Evolutionary conservation across 1,284 basidiomycete species (phyloP).

Genomic region (Cystobasidium slooffiae): DNA sequence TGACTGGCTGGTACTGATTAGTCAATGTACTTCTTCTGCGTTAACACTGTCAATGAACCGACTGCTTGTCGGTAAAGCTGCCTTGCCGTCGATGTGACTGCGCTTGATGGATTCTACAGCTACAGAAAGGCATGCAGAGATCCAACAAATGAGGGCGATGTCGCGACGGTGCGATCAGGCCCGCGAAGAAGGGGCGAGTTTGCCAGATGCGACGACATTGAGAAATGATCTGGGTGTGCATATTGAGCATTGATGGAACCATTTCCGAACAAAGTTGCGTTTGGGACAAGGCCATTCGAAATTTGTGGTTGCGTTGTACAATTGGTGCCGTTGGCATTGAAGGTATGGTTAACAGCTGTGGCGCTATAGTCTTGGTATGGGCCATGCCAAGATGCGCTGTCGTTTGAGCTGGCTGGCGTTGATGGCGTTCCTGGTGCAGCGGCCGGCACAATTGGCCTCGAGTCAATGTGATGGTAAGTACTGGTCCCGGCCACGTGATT

Average conservation of each 20-base stretch:
- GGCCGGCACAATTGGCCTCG: background rate
- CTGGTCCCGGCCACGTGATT: background rate
- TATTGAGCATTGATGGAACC: background rate
- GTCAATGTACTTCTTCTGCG: no score
- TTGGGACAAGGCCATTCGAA: background rate
- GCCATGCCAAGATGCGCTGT: background rate
- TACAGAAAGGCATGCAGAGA: conserved; percentile 8
- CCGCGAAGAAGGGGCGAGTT: conserved; percentile 1
- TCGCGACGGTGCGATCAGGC: background rate
- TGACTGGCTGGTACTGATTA: no score
- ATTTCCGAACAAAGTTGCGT: background rate
- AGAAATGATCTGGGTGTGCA: background rate
- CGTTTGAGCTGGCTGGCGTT: background rate
- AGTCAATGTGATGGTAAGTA: background rate
- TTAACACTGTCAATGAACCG: no score
- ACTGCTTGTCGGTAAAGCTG: no score
- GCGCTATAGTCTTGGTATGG: background rate
- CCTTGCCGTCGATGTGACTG: no score
- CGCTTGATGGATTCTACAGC: no score
- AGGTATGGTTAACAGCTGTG: background rate
- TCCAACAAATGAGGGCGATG: conserved; percentile 7
- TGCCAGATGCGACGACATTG: conserved; percentile 9
- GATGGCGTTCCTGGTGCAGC: background rate
- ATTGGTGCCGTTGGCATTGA: background rate
- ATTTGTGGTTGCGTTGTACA: background rate